Conservation (phyloP, 495 filamentous ascomycete genomes). For the Annulohypoxylon stygium region DNA sequence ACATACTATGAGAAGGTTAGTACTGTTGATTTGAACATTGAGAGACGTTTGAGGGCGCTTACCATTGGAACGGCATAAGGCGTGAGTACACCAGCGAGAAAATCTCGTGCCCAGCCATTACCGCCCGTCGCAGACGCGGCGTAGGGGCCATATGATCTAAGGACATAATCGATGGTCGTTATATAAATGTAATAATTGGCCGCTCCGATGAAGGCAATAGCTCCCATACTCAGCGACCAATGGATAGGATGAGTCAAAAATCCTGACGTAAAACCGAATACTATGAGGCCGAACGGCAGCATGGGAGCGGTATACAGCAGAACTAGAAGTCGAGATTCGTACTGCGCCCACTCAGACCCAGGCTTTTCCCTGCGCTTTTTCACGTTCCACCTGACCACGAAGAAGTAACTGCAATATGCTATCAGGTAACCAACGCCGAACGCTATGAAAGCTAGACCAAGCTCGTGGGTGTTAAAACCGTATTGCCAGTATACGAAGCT, state of each 20-base stretch:
- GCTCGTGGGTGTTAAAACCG: slow-evolving; percentile 63
- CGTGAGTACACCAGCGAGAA: slow-evolving; percentile 76
- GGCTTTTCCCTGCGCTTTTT: slow-evolving; percentile 62
- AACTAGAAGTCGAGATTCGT: slow-evolving; percentile 72
- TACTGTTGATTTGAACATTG: too few species aligned
- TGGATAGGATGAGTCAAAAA: slow-evolving; percentile 65
- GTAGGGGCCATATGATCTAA: slow-evolving; percentile 77
- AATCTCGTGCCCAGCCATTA: slow-evolving; percentile 78
- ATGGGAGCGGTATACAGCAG: slow-evolving; percentile 69
- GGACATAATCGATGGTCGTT: slow-evolving; percentile 83
- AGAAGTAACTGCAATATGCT: slow-evolving; percentile 67
- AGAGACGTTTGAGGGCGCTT: background rate
- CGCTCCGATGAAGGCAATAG: slow-evolving; percentile 73
- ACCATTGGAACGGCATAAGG: slow-evolving; percentile 71
- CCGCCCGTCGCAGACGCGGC: slow-evolving; percentile 79
- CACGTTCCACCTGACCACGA: slow-evolving; percentile 65
- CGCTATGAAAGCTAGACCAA: slow-evolving; percentile 69
- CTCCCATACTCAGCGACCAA: slow-evolving; percentile 78
- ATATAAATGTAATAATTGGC: slow-evolving; percentile 80
- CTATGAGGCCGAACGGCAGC: slow-evolving; percentile 71
- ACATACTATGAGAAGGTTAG: slow-evolving; percentile 36
- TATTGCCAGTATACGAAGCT: slow-evolving; percentile 70
- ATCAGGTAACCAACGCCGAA: slow-evolving; percentile 72
- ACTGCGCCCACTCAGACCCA: slow-evolving; percentile 67
- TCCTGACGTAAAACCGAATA: slow-evolving; percentile 76